Percentiles rank a stretch among this genome's conserved stretches.
Conservation (phyloP, 768 basidiomycete species). For the Tylopilus plumbeoviolaceoides region DNA sequence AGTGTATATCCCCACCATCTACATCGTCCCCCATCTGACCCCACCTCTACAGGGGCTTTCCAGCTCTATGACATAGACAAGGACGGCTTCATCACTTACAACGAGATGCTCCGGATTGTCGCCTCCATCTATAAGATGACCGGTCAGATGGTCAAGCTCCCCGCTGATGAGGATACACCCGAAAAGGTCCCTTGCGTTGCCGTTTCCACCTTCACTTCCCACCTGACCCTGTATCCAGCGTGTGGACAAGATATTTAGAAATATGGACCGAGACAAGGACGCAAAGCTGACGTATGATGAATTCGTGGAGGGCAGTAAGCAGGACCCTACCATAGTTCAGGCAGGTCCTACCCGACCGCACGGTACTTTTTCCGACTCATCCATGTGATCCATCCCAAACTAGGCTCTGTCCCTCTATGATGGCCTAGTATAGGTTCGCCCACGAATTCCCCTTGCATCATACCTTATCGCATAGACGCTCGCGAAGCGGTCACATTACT, state of each 20-base stretch:
- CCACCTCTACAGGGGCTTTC: constrained; percentile 86
- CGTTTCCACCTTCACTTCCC: not conserved
- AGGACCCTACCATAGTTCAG: constrained; percentile 99
- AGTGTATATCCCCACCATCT: constrained; percentile 59
- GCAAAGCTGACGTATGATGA: constrained; percentile 92
- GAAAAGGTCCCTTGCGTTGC: constrained; percentile 68
- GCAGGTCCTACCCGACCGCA: constrained; percentile 38
- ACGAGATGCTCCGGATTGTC: constrained; percentile 99
- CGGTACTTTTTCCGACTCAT: constrained; percentile 7
- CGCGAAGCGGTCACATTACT: constrained; percentile 18
- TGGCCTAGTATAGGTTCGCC: constrained; percentile 67
- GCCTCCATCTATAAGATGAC: constrained; percentile 99
- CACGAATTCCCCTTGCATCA: constrained; percentile 2
- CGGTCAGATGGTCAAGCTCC: constrained; percentile 97
- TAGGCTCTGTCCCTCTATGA: constrained; percentile 95
- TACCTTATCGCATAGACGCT: constrained; percentile 24
- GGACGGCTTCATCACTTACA: constrained; percentile 96
- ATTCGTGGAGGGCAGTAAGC: constrained; percentile 97
- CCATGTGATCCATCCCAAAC: constrained; percentile 17
- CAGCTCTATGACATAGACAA: constrained; percentile 99
- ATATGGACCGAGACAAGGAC: constrained; percentile 96
- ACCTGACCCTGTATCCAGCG: constrained; percentile 50
- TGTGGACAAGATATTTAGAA: constrained; percentile 97
- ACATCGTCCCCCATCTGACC: constrained; percentile 13
- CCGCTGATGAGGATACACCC: constrained; percentile 98